Base-by-base conservation (phyloP, 768 basidiomycete genomes). In the Boletus rubropictus region DNA sequence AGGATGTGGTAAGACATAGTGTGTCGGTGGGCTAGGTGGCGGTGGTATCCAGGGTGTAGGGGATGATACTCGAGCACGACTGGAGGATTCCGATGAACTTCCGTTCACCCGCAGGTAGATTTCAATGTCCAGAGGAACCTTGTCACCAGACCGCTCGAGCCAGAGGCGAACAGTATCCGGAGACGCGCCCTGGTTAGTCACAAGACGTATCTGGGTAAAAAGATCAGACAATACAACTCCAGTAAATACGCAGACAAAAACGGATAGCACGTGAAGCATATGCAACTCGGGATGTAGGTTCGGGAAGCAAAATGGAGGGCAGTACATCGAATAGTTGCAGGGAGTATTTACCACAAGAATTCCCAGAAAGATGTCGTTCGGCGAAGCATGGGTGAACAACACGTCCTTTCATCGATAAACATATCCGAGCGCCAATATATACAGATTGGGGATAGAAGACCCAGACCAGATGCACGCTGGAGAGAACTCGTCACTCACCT, bases 121-220 rank as follows among this genome's bases (percentile, higher is more conserved):
- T 61, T 89, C 86, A 49, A 90, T 86, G 61, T 89, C 88, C 8
- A 90, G 74, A 6, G 87, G 82, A 6, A 82, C 79, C 5, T 66
- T 74, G 42, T 73, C 69, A 15, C 88, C 88, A 11, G 88, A 84
- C 22, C 87, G 81, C 62, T 89, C 86, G 0, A 90, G 73, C 87
- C 88, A 90, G 10, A 90, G 73, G 7, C 88, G 82, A 40, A 90
- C 78, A 5, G 82, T 87, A 58, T 90, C 87, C 22, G 87, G 78
- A 24, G 86, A 85, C 8, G 83, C 72, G 33, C 77, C 72, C 50
- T 81, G 82, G 24, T 77, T 82, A 18, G 86, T 86, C 36, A 82
- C 70, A 34, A 89, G 77, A 17, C 85, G 84, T 55, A 89, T 86
- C 85, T 86, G 62, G 35, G 56, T 42, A 25, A 18, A 17, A 31